Base-by-base conservation (phyloP, 192 early-diverging fungal genomes). In the Coemansia sp. region DNA sequence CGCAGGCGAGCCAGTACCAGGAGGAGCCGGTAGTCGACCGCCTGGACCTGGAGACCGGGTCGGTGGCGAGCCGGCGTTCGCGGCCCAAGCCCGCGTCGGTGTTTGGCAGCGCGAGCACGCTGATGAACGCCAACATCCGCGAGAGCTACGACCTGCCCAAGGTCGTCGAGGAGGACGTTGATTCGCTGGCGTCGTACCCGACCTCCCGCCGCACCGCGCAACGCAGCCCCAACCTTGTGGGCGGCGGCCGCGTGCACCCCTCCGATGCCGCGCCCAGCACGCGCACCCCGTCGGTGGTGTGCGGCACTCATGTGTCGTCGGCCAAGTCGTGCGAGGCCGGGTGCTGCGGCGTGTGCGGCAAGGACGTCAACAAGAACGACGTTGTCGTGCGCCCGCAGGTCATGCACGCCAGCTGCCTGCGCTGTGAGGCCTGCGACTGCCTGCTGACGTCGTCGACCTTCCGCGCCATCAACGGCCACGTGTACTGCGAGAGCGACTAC, bases 391-490 rank as follows among this genome's bases (percentile, higher is more conserved):
- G 76, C 2, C 81, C 75, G 11, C 75, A 76, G 57, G 70, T 83
- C 19, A 83, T 83, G 75, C 81, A 83, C 59, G 76, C 76, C 42
- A 78, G 76, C 67, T 83, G 81, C 59, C 67, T 83, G 45, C 73
- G 77, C 37, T 83, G 81, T 45, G 81, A 83, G 64, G 73, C 81
- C 13, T 83, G 81, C 59, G 81, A 78, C 64, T 78, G 81, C 41
- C 45, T 76, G 60, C 62, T 84, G 14, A 84, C 81, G n/a, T 70
- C 77, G 14, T 78, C 75, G 62, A 79, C 75, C 19, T 84, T 78
- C 77, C 81, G 77, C 6, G 75, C 76, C 1, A 72, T 84, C 31
- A 70, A 84, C 63, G 81, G 76, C 8, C 81, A 84, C 11, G 75
- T 84, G 50, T 84, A 78, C 64, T 84, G 81, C 67, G 81, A 84